A percentile compares a stretch with the other conserved stretches of the same genome.
Evolutionary conservation across 345 rosid species (phyloP).

Genomic region (Gossypium stocksii): DNA sequence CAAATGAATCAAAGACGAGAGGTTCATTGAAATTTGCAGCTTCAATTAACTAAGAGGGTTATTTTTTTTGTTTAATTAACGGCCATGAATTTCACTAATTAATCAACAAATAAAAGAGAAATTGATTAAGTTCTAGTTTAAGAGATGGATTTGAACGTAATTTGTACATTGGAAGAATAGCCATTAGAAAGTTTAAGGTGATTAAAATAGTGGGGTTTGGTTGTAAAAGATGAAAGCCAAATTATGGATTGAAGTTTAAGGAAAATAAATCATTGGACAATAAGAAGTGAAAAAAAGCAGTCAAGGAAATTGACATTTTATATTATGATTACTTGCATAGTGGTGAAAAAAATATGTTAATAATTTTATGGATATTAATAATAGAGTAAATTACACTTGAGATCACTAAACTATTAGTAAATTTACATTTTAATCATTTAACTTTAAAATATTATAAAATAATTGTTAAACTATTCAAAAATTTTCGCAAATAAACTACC

Average conservation of each 20-base stretch:
- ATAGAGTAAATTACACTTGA: no score
- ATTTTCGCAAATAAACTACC: no score
- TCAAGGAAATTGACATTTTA: not conserved
- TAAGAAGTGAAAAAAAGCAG: not conserved
- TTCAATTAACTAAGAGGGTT: not conserved
- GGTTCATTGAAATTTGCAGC: not conserved
- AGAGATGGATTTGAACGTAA: not conserved
- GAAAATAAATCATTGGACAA: not conserved
- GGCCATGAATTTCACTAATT: not conserved
- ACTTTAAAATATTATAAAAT: no score
- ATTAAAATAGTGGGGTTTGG: not conserved
- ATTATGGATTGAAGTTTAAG: not conserved
- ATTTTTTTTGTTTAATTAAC: not conserved
- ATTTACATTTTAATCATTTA: no score
- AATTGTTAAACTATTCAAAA: accelerated
- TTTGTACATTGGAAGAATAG: not conserved
- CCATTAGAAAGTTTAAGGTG: not conserved
- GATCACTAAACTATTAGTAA: no score
- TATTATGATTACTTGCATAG: not conserved
- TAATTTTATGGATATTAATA: no score
- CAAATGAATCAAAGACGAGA: constrained; percentile 9
- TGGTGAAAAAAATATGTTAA: no score
- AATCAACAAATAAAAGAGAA: not conserved
- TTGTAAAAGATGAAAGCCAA: not conserved
- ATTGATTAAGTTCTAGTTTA: not conserved